Evolutionary conservation across 495 filamentous ascomycete species (phyloP).

Genomic region (Lasiosphaeria hispida): DNA sequence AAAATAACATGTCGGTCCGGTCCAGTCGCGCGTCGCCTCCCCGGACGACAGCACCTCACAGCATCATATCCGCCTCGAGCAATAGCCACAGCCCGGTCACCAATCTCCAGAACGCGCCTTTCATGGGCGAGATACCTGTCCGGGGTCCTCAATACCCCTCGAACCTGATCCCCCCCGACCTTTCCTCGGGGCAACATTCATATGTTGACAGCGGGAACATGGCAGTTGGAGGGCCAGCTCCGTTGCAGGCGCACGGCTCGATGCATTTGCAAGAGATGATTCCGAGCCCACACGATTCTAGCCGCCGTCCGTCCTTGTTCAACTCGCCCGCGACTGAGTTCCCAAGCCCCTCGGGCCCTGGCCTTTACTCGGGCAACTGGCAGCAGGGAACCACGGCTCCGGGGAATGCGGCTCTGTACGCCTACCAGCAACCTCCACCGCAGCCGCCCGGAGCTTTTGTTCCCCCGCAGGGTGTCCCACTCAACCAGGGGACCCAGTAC

Average conservation of each 20-base stretch:
- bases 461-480: constrained; percentile 24
- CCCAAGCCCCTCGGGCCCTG: constrained; percentile 27
- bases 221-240: constrained; percentile 18
- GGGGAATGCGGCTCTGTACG: constrained; percentile 28
- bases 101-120: constrained; percentile 27
- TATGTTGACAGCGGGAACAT: constrained; percentile 33
- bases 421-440: constrained; percentile 23
- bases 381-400: constrained; percentile 31
- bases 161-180: constrained; percentile 29
- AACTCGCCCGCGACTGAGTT: constrained; percentile 34
- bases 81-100: constrained; percentile 30
- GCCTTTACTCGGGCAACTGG: constrained; percentile 29
- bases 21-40: constrained; percentile 26
- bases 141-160: constrained; percentile 26
- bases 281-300: constrained; percentile 33
- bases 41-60: constrained; percentile 22
- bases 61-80: constrained; percentile 28
- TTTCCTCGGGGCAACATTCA: constrained; percentile 17
- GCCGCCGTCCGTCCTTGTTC: constrained; percentile 36
- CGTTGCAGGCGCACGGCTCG: constrained; percentile 22
- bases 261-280: constrained; percentile 38
- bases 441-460: constrained; percentile 26
- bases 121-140: constrained; percentile 32
- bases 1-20: constrained; percentile 13
- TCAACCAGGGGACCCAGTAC: constrained; percentile 26